phyloP scores from a whole-genome alignment of 2,329 filamentous ascomycete genomes.

The Beauveria asiatica region DNA sequence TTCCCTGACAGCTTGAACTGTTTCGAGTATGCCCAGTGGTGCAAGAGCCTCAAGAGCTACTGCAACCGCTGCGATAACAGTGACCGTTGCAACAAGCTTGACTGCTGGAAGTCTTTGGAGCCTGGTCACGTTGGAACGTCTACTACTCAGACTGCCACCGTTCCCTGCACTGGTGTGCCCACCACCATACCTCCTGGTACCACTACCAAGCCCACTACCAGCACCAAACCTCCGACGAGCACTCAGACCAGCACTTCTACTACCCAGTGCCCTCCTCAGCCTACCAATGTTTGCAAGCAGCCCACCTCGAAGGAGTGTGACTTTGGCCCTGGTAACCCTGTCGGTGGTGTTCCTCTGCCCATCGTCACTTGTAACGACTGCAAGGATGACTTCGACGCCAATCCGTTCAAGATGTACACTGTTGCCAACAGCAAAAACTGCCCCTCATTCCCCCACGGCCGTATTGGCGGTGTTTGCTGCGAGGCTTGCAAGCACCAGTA shows the following conservation, averaged over 20 bases:
- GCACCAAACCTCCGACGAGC: slow-evolving; percentile 22
- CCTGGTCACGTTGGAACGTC: slow-evolving; percentile 28
- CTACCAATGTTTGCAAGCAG: slow-evolving; percentile 45
- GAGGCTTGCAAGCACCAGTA: slow-evolving; percentile 48
- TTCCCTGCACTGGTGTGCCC: slow-evolving; percentile 20
- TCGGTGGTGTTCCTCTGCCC: slow-evolving; percentile 43
- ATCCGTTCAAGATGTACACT: slow-evolving; percentile 46
- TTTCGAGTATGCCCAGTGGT: slow-evolving; percentile 43
- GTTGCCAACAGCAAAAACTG: slow-evolving; percentile 34
- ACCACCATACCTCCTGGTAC: slow-evolving; percentile 18
- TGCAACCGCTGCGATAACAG: slow-evolving; percentile 31
- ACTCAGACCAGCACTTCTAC: slow-evolving; percentile 17
- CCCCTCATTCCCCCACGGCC: slow-evolving; percentile 32
- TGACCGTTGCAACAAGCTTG: slow-evolving; percentile 31
- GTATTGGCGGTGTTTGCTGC: slow-evolving; percentile 34
- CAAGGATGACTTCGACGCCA: slow-evolving; percentile 29
- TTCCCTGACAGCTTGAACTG: slow-evolving; percentile 41
- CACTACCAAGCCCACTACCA: slow-evolving; percentile 21
- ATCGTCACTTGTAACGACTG: slow-evolving; percentile 48
- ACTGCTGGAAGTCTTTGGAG: slow-evolving; percentile 34
- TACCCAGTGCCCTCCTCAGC: slow-evolving; percentile 33
- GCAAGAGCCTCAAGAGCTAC: slow-evolving; percentile 34
- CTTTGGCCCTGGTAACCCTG: slow-evolving; percentile 56
- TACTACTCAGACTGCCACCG: slow-evolving; percentile 27
- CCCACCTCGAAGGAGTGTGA: slow-evolving; percentile 49